Conservation (phyloP, 75 land plant species). For the Selaginella moellendorffii region DNA sequence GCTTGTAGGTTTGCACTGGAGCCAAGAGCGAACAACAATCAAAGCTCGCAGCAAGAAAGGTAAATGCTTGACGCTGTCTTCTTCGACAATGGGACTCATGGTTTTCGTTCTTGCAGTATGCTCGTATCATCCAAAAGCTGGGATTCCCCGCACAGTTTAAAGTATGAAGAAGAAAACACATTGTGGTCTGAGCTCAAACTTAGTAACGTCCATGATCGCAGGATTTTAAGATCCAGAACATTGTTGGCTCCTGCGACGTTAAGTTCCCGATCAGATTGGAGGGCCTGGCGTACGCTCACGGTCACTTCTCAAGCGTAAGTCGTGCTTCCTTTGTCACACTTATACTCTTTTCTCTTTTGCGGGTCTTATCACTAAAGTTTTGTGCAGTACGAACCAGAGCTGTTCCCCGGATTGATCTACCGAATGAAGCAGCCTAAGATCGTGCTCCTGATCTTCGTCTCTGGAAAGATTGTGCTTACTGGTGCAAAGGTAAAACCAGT, state of each 20-base stretch:
- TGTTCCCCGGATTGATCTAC: conserved; percentile 84
- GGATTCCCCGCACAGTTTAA: conserved; percentile 89
- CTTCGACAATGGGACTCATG: background rate
- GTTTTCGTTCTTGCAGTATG: conserved; percentile 47
- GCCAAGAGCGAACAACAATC: conserved; percentile 65
- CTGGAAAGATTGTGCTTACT: conserved; percentile 88
- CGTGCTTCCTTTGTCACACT: background rate
- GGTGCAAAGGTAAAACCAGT: conserved; percentile 61
- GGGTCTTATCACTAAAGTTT: background rate
- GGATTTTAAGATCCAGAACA: conserved; percentile 94
- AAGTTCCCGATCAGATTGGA: conserved; percentile 87
- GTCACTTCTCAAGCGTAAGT: conserved; percentile 79
- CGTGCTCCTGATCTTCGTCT: conserved; percentile 73
- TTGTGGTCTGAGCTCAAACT: background rate
- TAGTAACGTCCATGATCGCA: conserved; percentile 14
- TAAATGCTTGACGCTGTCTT: conserved; percentile 5
- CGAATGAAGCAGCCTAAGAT: conserved; percentile 93
- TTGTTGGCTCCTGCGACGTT: conserved; percentile 85
- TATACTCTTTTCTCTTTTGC: background rate
- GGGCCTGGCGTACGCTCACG: conserved; percentile 68
- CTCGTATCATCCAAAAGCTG: conserved; percentile 85
- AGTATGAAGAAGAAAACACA: conserved; percentile 24
- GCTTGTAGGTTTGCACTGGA: conserved; percentile 51
- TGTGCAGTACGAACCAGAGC: conserved; percentile 85
- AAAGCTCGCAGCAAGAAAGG: conserved; percentile 64